A percentile compares a stretch with the other conserved stretches of the same genome.
Evolutionary conservation across 2,329 filamentous ascomycete species (phyloP).

Genomic region (Tolypocladium endophyticum): DNA sequence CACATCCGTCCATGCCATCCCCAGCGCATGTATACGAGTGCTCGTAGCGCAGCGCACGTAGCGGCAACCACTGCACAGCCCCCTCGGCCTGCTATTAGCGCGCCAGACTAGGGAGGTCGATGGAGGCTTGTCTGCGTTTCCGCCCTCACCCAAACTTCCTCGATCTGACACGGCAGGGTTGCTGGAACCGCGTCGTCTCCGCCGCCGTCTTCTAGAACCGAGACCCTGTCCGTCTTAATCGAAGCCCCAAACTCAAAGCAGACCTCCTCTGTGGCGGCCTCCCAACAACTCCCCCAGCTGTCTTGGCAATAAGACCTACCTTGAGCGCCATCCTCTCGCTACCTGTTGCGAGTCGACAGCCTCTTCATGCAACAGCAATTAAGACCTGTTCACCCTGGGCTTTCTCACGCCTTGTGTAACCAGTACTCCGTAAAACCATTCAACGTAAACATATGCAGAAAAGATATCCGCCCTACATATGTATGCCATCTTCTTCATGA

Average conservation of each 20-base stretch:
- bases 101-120: background rate
- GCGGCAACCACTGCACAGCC: background rate
- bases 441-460: conserved; percentile 2
- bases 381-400: too few relatives aligned
- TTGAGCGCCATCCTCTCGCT: too few relatives aligned
- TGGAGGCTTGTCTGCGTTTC: background rate
- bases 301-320: too few relatives aligned
- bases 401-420: too few relatives aligned
- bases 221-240: background rate
- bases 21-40: background rate
- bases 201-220: background rate
- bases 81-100: background rate
- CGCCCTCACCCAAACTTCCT: background rate
- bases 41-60: background rate
- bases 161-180: background rate
- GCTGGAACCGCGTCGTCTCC: background rate
- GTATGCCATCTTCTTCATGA: conserved; percentile 1
- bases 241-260: background rate
- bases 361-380: too few relatives aligned
- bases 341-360: too few relatives aligned
- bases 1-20: background rate
- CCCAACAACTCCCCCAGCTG: too few relatives aligned
- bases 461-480: background rate
- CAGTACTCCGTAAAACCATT: conserved; percentile 1
- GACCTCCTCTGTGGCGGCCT: background rate